A percentile compares a stretch with the other conserved stretches of the same genome.
Conservation (phyloP, 2,329 filamentous ascomycete genomes). For the Fusarium tuaranense region DNA sequence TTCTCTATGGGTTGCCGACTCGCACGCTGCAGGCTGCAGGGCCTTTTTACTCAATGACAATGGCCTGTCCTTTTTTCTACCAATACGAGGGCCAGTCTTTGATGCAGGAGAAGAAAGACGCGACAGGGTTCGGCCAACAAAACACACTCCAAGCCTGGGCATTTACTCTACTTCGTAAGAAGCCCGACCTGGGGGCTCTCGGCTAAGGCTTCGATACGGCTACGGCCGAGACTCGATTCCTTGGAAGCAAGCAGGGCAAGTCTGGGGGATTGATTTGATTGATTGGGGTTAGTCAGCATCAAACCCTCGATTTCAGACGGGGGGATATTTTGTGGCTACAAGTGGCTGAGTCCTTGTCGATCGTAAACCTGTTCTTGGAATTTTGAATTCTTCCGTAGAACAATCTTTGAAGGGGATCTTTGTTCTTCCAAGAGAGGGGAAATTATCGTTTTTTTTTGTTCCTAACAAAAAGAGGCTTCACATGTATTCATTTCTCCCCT, state of each 20-base stretch:
- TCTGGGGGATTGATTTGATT: background rate
- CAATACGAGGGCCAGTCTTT: background rate
- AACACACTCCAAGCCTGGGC: background rate
- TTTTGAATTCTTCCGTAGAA: background rate
- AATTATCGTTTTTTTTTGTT: background rate
- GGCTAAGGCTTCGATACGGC: constrained; percentile 14
- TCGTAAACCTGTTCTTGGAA: background rate
- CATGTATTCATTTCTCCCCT: background rate
- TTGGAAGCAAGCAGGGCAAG: background rate
- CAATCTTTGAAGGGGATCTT: background rate
- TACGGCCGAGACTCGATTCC: constrained; percentile 8
- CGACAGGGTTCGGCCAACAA: background rate
- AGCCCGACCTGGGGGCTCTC: background rate
- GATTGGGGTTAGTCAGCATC: background rate
- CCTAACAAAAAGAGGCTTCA: background rate
- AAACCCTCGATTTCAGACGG: background rate
- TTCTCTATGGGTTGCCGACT: background rate
- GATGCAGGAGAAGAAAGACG: background rate
- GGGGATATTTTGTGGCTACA: background rate
- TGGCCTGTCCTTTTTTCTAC: background rate
- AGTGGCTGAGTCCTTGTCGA: background rate
- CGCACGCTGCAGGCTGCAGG: background rate
- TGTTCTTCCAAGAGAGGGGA: background rate
- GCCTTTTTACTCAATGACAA: background rate
- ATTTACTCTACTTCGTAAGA: background rate